A percentile compares a stretch with the other conserved stretches of the same genome.
Evolutionary conservation across 495 filamentous ascomycete species (phyloP).

Genomic region (Penicillium soppii): DNA sequence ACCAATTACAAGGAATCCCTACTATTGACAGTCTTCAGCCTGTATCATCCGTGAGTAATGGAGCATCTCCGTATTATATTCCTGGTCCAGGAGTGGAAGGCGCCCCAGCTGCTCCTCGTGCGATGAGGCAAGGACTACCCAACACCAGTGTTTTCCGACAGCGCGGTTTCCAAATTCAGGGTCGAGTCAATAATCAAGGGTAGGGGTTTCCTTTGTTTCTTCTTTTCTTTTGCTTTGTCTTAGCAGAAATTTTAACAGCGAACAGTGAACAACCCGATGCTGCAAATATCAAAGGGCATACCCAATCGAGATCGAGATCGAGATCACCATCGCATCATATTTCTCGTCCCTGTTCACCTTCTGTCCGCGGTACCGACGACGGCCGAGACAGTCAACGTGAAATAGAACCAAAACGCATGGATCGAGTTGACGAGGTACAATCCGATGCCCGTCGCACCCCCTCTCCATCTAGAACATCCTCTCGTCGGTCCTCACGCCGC

Average conservation of each 20-base stretch:
- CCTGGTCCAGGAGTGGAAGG: slow-evolving; percentile 60
- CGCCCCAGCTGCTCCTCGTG: slow-evolving; percentile 90
- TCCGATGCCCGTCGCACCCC: slow-evolving; percentile 36
- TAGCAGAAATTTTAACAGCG: background rate
- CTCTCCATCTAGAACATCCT: slow-evolving; percentile 53
- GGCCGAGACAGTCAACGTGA: slow-evolving; percentile 48
- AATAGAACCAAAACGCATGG: slow-evolving; percentile 26
- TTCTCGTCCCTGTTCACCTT: slow-evolving; percentile 59
- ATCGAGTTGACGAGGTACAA: slow-evolving; percentile 1
- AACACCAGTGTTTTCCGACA: slow-evolving; percentile 64
- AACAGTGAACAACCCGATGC: background rate
- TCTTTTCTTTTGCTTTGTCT: background rate
- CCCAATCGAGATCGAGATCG: slow-evolving; percentile 38
- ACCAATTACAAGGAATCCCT: slow-evolving; percentile 43
- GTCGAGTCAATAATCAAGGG: slow-evolving; percentile 32
- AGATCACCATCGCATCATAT: slow-evolving; percentile 52
- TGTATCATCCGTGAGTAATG: slow-evolving; percentile 8
- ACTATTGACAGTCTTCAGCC: slow-evolving; percentile 45
- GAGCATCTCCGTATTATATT: background rate
- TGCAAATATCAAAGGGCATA: background rate
- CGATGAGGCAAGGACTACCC: slow-evolving; percentile 82
- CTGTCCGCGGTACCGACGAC: slow-evolving; percentile 46
- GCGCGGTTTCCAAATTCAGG: slow-evolving; percentile 34
- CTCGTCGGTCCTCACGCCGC: slow-evolving; percentile 50
- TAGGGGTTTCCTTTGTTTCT: slow-evolving; percentile 25